These are phyloP conservation scores for Proliferodiscus dingleyae DNA, from an alignment of 2,329 filamentous ascomycete genomes.

Conservation along the genomic window DNA sequence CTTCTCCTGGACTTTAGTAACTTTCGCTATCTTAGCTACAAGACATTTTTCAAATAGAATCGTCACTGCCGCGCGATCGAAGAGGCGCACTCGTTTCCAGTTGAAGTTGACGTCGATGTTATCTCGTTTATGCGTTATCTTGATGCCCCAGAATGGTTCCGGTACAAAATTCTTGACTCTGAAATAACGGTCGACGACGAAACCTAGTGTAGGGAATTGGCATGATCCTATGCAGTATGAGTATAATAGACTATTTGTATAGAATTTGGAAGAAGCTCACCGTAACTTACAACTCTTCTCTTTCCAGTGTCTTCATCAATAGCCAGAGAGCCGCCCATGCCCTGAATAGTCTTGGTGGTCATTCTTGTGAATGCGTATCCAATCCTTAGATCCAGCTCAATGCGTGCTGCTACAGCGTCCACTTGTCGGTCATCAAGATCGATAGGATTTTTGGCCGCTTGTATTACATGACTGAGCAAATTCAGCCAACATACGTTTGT, in stretches of 20 bases:
- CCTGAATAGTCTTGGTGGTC: constrained; percentile 72
- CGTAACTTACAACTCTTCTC: constrained; percentile 66
- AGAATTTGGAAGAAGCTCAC: constrained; percentile 39
- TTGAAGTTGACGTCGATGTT: constrained; percentile 75
- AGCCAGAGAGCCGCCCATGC: constrained; percentile 62
- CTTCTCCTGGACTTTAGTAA: constrained; percentile 83
- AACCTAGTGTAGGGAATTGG: constrained; percentile 93
- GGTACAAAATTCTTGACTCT: constrained; percentile 90
- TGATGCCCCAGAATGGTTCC: constrained; percentile 90
- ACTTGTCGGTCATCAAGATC: constrained; percentile 81
- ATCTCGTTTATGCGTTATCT: constrained; percentile 72
- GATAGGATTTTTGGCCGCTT: constrained; percentile 72
- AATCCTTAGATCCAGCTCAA: constrained; percentile 88
- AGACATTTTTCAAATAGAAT: constrained; percentile 86
- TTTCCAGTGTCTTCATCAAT: constrained; percentile 37
- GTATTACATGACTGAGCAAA: constrained; percentile 68
- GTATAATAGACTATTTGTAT: constrained; percentile 1
- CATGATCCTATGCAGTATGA: constrained; percentile 59
- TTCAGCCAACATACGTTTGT: constrained; percentile 2
- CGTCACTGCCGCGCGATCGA: constrained; percentile 76
- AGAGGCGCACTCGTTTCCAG: constrained; percentile 79
- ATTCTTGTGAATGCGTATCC: constrained; percentile 90
- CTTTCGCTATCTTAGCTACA: constrained; percentile 66
- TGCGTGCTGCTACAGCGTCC: constrained; percentile 80
- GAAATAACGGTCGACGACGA: constrained; percentile 94